Conservation (phyloP, 345 rosid genomes). For the Hirschfeldia incana region DNA sequence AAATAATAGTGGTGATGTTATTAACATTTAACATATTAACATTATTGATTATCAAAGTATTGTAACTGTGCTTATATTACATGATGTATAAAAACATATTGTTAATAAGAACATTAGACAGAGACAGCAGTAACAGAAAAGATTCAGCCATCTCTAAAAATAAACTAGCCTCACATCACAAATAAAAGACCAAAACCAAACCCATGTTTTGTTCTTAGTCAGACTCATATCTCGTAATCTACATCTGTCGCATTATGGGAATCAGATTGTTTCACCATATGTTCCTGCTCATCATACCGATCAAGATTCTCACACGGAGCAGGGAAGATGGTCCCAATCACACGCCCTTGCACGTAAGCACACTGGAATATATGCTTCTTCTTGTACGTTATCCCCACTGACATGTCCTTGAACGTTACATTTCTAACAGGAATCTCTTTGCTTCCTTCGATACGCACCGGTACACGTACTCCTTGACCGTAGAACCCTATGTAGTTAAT, state of each 20-base stretch:
- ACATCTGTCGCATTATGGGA: constrained; percentile 76
- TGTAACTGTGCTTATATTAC: no score
- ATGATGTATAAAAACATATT: no score
- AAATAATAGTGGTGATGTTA: no score
- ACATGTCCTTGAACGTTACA: constrained; percentile 80
- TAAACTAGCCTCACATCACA: no score
- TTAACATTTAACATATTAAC: no score
- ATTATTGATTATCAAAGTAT: no score
- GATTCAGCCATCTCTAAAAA: no score
- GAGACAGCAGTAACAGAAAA: no score
- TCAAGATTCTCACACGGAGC: constrained; percentile 92
- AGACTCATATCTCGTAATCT: constrained; percentile 59
- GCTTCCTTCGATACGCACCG: constrained; percentile 90
- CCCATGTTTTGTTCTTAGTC: not conserved
- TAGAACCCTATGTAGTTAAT: constrained; percentile 76
- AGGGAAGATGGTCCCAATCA: constrained; percentile 82
- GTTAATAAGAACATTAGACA: no score
- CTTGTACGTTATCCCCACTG: constrained; percentile 86
- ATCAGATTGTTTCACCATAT: constrained; percentile 62
- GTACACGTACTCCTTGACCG: constrained; percentile 93
- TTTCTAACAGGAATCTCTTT: constrained; percentile 78
- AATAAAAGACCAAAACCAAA: no score
- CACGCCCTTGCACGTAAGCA: constrained; percentile 80
- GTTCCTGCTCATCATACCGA: constrained; percentile 69
- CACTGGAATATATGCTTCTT: constrained; percentile 94